Percentiles rank a stretch among this genome's conserved stretches.
Evolutionary conservation across 2,329 filamentous ascomycete species (phyloP).

Genomic region (Fusarium solani-melongenae): DNA sequence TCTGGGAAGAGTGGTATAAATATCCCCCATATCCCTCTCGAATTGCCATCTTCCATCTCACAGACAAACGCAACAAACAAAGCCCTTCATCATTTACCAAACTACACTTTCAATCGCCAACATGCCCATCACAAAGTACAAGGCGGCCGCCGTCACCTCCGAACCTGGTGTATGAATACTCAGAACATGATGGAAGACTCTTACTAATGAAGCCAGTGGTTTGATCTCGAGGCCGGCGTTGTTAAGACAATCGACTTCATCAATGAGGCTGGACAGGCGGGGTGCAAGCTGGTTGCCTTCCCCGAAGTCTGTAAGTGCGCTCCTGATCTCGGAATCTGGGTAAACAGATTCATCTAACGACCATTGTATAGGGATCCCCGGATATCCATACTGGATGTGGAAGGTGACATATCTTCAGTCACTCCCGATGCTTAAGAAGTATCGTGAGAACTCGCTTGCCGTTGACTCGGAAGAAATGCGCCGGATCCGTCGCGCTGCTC

Average conservation of each 20-base stretch:
- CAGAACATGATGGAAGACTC: accelerated
- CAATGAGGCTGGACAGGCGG: conserved; percentile 62
- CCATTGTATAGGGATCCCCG: conserved; percentile 56
- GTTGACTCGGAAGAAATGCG: conserved; percentile 56
- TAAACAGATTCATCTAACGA: accelerated
- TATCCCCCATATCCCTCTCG: neutral
- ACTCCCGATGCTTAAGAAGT: conserved; percentile 47
- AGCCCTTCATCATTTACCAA: neutral
- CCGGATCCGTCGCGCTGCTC: conserved; percentile 53
- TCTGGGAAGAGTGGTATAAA: neutral
- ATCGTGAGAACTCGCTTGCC: conserved; percentile 52
- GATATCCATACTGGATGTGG: conserved; percentile 61
- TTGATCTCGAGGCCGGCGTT: conserved; percentile 65
- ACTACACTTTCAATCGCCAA: neutral
- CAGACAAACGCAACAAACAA: neutral
- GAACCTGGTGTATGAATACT: conserved; percentile 24
- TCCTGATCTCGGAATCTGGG: accelerated
- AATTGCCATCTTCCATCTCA: neutral
- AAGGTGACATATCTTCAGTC: conserved; percentile 46
- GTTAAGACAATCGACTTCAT: conserved; percentile 69
- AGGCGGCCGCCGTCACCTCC: conserved; percentile 38
- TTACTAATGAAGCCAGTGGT: conserved; percentile 53
- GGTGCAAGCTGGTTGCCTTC: conserved; percentile 66
- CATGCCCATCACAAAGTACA: conserved; percentile 41
- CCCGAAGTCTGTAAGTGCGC: conserved; percentile 56